These are phyloP conservation scores for Aspergillus flavus DNA, from an alignment of 2,329 filamentous ascomycete species.

Conservation along the genomic window DNA sequence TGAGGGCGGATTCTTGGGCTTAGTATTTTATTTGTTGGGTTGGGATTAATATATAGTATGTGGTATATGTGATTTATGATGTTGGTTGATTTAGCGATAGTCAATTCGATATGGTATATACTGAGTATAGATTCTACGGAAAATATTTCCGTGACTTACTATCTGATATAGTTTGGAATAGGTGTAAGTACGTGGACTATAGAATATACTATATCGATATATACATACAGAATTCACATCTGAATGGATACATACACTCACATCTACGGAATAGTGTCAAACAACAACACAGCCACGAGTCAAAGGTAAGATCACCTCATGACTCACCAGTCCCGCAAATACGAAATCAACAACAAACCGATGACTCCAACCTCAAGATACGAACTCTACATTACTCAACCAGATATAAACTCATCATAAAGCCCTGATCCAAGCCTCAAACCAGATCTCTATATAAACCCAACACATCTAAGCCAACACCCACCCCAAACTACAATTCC, in stretches of 20 bases:
- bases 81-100: background rate
- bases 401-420: too few relatives aligned
- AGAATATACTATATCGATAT: background rate
- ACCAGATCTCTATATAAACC: too few relatives aligned
- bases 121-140: background rate
- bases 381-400: too few relatives aligned
- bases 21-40: background rate
- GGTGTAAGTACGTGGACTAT: background rate
- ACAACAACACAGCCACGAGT: background rate
- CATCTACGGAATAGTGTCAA: too few relatives aligned
- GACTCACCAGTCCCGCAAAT: background rate
- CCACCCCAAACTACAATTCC: too few relatives aligned
- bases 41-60: too few relatives aligned
- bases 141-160: background rate
- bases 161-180: background rate
- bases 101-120: background rate
- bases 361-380: background rate
- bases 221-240: background rate
- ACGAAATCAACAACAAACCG: background rate
- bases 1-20: conserved; percentile 37
- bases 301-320: background rate
- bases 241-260: background rate
- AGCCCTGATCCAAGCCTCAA: too few relatives aligned
- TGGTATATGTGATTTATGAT: background rate
- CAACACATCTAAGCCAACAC: too few relatives aligned